Evolutionary conservation across 1,139 yeast species (phyloP), one percentile per base, ranked within the genome.

Genomic region (Candida sojae): DNA sequence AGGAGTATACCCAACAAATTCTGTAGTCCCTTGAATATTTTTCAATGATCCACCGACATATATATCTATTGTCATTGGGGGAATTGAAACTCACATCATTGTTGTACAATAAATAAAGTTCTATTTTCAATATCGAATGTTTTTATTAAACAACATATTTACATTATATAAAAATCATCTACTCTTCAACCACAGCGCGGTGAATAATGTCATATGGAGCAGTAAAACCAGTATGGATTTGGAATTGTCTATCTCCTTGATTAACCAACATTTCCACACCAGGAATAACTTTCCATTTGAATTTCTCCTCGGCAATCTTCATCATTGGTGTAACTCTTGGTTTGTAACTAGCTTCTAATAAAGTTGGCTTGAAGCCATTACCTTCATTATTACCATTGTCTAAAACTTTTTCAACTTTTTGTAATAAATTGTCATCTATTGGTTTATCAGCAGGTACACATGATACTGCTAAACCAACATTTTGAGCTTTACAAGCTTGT

Each of bases 301-400:
- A 79, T 57, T 79, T 72, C 39, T 79, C 80, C 39, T 66, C 63
- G 2, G 97, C 96, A 40, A 88, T 63, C 59, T 74, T 73, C 96
- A 92, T 91, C 48, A 92, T 73, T 7, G 96, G 95, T 0, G 98
- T 92, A 11, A 84, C 75, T 36, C 81, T 71, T 17, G 98, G 98
- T 65, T 89, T 90, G 73, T 93, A 93, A 23, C 97, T 96, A 35
- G 97, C 97, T 59, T 93, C 99, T 48, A 93, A 70, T 42, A 93
- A 73, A 5, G 82, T 73, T 25, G 88, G 86, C 4, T 66, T 64
- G 50, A 76, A 72, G 0, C 73, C 71, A 11, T 66, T 63, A 4
- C 50, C 51, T 33, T 48, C 51, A 34, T 64, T 57, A 12, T 48
- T 42, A 4, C 80, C 80, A 46, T 69, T 73, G 38, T 67, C 53